Evolutionary conservation across 805 yeast genomes (phyloP).

Genomic region (Cyberlindnera saturnus): DNA sequence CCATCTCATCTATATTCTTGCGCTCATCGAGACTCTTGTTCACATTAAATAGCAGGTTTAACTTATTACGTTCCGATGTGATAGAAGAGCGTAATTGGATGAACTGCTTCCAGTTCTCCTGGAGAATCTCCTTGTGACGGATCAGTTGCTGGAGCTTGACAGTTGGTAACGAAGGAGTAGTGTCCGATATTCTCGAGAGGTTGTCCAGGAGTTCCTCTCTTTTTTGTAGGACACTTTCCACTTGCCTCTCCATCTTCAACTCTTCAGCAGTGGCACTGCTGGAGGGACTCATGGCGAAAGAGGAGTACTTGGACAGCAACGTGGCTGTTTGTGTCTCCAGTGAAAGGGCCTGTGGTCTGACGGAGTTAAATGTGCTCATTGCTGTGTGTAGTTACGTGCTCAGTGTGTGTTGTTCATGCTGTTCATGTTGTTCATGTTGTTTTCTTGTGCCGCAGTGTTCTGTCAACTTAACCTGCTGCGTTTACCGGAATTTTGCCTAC

Average conservation of each 20-base stretch:
- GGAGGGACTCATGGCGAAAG: conserved; percentile 46
- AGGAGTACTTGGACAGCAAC: conserved; percentile 46
- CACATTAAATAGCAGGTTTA: conserved; percentile 69
- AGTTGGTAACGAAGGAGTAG: conserved; percentile 53
- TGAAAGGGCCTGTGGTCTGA: conserved; percentile 60
- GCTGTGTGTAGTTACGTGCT: not conserved
- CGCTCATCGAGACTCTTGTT: conserved; percentile 74
- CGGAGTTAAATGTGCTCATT: conserved; percentile 54
- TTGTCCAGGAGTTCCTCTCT: conserved; percentile 49
- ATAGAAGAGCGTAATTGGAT: conserved; percentile 51
- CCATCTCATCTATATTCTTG: conserved; percentile 40
- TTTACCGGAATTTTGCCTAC: no score
- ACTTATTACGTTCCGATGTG: conserved; percentile 68
- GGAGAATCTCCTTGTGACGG: conserved; percentile 72
- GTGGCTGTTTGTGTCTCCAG: conserved; percentile 65
- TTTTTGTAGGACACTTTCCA: conserved; percentile 46
- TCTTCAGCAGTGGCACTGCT: conserved; percentile 46
- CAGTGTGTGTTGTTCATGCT: not conserved
- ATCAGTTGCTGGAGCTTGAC: conserved; percentile 75
- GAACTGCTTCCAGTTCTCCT: conserved; percentile 63
- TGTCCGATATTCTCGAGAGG: conserved; percentile 49
- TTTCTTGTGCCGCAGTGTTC: not conserved
- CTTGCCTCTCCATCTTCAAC: conserved; percentile 33
- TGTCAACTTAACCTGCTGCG: no score
- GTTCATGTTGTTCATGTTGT: not conserved